These are phyloP conservation scores for Phytopythium aichiense DNA, from an alignment of 352 stramenopile species.

Conservation along the genomic window DNA sequence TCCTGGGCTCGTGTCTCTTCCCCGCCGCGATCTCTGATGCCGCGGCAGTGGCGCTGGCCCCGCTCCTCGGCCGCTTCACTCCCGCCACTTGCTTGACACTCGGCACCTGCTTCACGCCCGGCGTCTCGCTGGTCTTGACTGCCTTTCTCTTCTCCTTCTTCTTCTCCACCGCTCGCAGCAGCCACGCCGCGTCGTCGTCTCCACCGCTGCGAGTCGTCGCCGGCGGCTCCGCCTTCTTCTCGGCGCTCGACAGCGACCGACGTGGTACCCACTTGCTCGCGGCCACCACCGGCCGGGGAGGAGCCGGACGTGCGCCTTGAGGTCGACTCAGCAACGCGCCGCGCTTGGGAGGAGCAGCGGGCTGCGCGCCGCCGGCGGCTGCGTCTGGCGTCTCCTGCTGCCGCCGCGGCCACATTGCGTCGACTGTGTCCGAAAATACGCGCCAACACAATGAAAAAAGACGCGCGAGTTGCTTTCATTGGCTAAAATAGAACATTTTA, in stretches of 20 bases:
- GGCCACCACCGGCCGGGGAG: not conserved
- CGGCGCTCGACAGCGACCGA: constrained; percentile 8
- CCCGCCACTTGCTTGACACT: too few species aligned
- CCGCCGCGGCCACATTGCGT: not conserved
- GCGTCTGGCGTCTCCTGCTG: not conserved
- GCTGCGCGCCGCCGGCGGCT: too few species aligned
- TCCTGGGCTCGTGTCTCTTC: too few species aligned
- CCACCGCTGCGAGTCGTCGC: constrained; percentile 3
- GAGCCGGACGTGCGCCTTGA: not conserved
- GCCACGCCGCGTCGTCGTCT: constrained; percentile 9
- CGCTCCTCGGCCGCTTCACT: constrained; percentile 2
- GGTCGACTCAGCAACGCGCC: not conserved
- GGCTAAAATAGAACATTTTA: too few species aligned
- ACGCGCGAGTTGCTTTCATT: constrained; percentile 24
- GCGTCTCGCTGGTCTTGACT: not conserved
- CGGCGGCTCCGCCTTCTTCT: not conserved
- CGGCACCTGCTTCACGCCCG: not conserved
- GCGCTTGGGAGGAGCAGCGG: not conserved
- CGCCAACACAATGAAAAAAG: constrained; percentile 1
- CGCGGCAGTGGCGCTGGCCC: not conserved
- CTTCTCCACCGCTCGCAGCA: constrained; percentile 36
- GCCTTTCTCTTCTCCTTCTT: constrained; percentile 21
- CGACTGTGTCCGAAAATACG: not conserved
- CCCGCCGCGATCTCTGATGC: not conserved
- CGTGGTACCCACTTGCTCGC: not conserved